Conservation (phyloP, 768 basidiomycete species). For the Crassisporium funariophilum region DNA sequence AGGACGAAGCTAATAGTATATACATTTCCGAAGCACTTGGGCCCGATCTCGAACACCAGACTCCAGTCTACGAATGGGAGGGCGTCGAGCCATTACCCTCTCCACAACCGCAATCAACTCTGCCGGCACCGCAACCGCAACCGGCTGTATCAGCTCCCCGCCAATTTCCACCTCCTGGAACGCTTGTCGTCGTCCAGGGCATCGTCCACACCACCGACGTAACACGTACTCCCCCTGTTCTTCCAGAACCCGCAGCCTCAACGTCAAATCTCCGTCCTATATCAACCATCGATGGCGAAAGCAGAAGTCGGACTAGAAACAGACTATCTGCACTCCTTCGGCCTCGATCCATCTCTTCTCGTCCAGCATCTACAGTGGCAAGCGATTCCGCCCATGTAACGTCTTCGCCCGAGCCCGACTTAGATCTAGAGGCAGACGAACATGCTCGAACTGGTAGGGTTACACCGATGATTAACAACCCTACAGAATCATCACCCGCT, state of each 20-base stretch:
- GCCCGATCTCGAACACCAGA: not conserved
- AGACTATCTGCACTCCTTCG: constrained; percentile 28
- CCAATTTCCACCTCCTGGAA: constrained; percentile 73
- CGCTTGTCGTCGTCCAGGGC: constrained; percentile 81
- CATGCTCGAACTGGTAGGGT: constrained; percentile 1
- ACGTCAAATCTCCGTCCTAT: constrained; percentile 29
- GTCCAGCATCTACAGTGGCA: constrained; percentile 9
- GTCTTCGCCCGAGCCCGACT: constrained; percentile 10
- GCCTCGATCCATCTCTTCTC: constrained; percentile 18
- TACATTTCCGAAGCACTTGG: not conserved
- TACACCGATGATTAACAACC: constrained; percentile 9
- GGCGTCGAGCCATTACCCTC: constrained; percentile 6
- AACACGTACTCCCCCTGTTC: constrained; percentile 30
- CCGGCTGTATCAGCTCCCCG: constrained; percentile 32
- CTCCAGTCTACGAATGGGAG: not conserved
- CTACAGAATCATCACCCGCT: constrained; percentile 1
- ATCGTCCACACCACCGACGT: constrained; percentile 79
- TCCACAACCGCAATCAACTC: constrained; percentile 9
- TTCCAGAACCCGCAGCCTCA: constrained; percentile 1
- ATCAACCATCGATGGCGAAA: constrained; percentile 20
- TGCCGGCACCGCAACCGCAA: constrained; percentile 11
- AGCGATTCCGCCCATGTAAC: constrained; percentile 6
- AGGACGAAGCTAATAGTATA: not conserved
- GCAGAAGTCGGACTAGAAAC: constrained; percentile 28
- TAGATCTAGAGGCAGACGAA: constrained; percentile 7